These are phyloP conservation scores for Picochlorum sp. DNA, from an alignment of 139 green algal genomes.

Conservation along the genomic window DNA sequence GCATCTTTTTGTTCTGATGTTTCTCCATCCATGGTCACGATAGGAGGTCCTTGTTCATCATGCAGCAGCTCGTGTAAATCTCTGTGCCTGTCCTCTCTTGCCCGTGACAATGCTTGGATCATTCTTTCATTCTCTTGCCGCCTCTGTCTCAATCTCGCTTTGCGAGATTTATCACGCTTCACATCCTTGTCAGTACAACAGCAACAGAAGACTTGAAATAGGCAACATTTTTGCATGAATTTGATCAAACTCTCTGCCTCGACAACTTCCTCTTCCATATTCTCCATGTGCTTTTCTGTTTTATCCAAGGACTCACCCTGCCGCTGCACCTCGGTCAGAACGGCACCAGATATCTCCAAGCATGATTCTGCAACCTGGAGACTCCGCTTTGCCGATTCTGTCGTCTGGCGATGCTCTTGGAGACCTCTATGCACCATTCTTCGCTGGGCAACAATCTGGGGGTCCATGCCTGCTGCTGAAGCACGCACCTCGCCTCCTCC, in stretches of 20 bases:
- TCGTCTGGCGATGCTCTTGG: neutral
- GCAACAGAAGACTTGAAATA: neutral
- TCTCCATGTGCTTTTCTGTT: neutral
- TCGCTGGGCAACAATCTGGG: neutral
- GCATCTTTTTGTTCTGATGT: neutral
- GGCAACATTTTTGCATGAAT: constrained; percentile 3
- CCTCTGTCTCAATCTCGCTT: neutral
- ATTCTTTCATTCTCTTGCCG: neutral
- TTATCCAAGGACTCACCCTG: neutral
- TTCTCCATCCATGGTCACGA: neutral
- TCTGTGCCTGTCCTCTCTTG: neutral
- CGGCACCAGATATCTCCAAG: neutral
- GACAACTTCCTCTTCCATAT: neutral
- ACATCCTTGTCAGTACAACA: neutral
- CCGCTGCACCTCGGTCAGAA: neutral
- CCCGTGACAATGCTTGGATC: neutral
- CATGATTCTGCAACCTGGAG: neutral
- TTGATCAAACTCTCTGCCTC: neutral
- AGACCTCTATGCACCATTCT: neutral
- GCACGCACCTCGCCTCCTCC: neutral
- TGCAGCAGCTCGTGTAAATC: neutral
- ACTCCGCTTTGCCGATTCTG: neutral
- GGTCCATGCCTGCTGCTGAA: neutral
- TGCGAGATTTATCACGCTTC: neutral
- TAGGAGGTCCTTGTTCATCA: neutral